Conservation (phyloP, 2,329 filamentous ascomycete genomes). For the Colletotrichum sp. region DNA sequence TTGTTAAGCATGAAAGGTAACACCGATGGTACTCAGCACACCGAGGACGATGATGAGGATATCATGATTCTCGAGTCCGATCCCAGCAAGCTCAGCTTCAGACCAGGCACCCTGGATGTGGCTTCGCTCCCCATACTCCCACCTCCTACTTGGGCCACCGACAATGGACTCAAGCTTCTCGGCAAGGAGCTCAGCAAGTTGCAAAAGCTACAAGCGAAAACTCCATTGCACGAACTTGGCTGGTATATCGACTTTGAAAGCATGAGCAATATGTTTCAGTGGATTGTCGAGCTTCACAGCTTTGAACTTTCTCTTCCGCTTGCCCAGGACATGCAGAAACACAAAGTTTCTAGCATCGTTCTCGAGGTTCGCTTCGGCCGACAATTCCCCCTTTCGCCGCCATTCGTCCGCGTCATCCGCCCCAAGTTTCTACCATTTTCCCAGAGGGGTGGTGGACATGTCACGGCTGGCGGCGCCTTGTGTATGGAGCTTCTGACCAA, state of each 20-base stretch:
- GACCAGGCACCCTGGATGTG: conserved; percentile 69
- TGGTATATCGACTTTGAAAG: conserved; percentile 79
- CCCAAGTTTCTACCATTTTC: conserved; percentile 78
- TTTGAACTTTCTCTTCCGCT: conserved; percentile 75
- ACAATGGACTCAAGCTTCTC: conserved; percentile 64
- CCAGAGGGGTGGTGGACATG: conserved; percentile 81
- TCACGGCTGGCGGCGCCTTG: conserved; percentile 84
- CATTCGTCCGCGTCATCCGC: conserved; percentile 82
- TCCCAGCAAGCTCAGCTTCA: conserved; percentile 53
- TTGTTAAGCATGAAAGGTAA: conserved; percentile 22
- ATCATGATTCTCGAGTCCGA: background rate
- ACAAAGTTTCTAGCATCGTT: conserved; percentile 70
- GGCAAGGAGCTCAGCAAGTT: conserved; percentile 69
- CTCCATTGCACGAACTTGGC: conserved; percentile 70
- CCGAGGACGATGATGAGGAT: background rate
- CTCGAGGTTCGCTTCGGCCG: conserved; percentile 82
- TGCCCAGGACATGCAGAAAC: conserved; percentile 73
- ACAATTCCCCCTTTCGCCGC: conserved; percentile 78
- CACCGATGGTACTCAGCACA: background rate
- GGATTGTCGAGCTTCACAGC: conserved; percentile 89
- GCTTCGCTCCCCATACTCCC: conserved; percentile 67
- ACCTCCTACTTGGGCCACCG: conserved; percentile 69
- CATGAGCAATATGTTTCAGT: conserved; percentile 82
- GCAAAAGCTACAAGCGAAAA: conserved; percentile 66
- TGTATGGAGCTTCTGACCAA: conserved; percentile 86